Percentiles rank a stretch among this genome's conserved stretches.
phyloP scores from a whole-genome alignment of 345 rosid species.

The Salix koriyanagi region DNA sequence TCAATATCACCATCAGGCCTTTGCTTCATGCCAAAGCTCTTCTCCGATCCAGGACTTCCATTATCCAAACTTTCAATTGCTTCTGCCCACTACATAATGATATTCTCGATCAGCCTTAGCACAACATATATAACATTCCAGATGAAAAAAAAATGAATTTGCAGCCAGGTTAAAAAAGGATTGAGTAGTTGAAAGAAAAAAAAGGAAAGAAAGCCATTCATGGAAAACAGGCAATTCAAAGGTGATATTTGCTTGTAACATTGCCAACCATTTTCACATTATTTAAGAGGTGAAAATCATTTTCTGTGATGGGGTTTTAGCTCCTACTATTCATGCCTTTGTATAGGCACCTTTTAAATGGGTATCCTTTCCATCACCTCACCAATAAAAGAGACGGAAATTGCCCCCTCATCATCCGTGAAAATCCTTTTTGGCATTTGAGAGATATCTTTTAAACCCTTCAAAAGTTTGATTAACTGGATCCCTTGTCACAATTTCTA shows the following conservation, averaged over 20 bases:
- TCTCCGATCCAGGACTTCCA: slow-evolving; percentile 73
- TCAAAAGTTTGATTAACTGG: neutral
- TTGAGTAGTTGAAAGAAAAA: neutral
- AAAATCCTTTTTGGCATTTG: no score
- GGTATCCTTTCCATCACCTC: neutral
- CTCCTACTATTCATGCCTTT: no score
- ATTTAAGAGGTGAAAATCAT: no score
- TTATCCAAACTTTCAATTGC: slow-evolving; percentile 78
- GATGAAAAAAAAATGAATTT: neutral
- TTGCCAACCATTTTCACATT: no score
- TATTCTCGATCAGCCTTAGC: neutral
- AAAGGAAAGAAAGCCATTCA: neutral
- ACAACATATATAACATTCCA: neutral
- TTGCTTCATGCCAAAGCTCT: slow-evolving; percentile 96
- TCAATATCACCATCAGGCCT: slow-evolving; percentile 96
- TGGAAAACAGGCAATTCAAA: neutral
- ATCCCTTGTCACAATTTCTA: neutral
- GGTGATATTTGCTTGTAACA: no score
- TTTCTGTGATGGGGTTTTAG: no score
- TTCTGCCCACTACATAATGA: slow-evolving; percentile 66
- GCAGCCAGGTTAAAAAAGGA: neutral
- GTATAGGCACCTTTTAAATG: no score
- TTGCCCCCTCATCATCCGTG: neutral
- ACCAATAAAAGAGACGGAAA: neutral
- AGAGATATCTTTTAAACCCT: neutral